These are phyloP conservation scores for Trichopus zeylanicus DNA, from an alignment of 116 monocot species.

Conservation along the genomic window DNA sequence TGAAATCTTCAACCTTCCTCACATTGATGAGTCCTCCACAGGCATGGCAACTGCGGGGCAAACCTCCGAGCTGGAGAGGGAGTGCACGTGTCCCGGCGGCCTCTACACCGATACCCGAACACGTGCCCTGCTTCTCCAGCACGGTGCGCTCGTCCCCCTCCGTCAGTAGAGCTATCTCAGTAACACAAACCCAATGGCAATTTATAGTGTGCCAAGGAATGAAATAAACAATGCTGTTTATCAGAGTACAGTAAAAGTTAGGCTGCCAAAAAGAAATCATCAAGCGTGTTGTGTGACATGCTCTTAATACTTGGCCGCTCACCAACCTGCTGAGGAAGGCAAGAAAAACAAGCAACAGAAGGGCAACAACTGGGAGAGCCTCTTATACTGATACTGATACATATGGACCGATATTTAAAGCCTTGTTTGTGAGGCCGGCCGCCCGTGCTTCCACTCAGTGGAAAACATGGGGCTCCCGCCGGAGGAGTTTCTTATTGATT, in stretches of 20 bases:
- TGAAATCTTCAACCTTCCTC: no score
- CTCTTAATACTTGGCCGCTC: background rate
- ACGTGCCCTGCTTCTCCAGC: conserved; percentile 74
- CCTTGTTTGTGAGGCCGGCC: no score
- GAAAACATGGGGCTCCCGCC: background rate
- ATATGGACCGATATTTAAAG: no score
- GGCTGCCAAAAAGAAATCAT: conserved; percentile 5
- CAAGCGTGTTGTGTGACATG: background rate
- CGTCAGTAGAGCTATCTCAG: no score
- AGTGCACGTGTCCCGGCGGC: conserved; percentile 8
- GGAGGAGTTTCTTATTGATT: background rate
- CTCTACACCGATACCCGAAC: conserved; percentile 7
- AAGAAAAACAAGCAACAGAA: no score
- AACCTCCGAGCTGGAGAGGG: conserved; percentile 11
- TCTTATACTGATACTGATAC: no score
- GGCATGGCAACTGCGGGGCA: background rate
- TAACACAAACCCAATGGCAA: background rate
- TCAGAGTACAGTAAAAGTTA: no score
- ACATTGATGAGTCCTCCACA: background rate
- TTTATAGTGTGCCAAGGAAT: background rate
- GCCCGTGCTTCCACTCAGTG: no score
- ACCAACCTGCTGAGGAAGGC: no score
- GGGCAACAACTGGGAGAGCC: no score
- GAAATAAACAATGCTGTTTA: background rate
- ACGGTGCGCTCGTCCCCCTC: conserved; percentile 10